Percentiles rank a stretch among this genome's conserved stretches.
phyloP scores from a whole-genome alignment of 73 alveolate genomes.

The Uronychia setigera region DNA sequence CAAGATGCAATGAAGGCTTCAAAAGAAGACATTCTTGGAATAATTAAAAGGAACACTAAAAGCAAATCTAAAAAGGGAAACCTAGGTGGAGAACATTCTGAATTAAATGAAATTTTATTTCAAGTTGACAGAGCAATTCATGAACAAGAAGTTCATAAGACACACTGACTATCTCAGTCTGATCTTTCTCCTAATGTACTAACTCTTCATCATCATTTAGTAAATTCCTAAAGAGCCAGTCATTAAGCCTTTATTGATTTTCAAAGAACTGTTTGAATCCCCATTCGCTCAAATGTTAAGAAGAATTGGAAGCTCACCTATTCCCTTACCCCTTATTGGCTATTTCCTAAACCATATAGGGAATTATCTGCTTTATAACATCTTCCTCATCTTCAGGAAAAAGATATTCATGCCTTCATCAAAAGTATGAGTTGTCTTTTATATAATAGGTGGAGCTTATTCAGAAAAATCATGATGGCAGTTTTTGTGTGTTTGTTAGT shows the following conservation, averaged over 20 bases:
- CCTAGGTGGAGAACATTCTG: no score
- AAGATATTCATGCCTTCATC: slow-evolving; percentile 12
- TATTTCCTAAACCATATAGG: slow-evolving; percentile 33
- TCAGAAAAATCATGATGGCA: slow-evolving; percentile 8
- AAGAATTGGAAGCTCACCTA: slow-evolving; percentile 9
- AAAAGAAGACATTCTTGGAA: not conserved
- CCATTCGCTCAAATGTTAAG: slow-evolving; percentile 20
- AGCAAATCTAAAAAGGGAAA: no score
- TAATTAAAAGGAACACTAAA: not conserved
- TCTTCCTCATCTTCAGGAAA: slow-evolving; percentile 8
- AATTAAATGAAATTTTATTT: no score
- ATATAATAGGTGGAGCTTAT: slow-evolving; percentile 19
- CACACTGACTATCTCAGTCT: no score
- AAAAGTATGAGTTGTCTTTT: not conserved
- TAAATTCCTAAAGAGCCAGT: no score
- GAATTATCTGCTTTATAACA: slow-evolving; percentile 19
- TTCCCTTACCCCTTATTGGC: slow-evolving; percentile 28
- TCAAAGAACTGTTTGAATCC: not conserved
- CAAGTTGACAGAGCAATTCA: not conserved
- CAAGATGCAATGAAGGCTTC: no score
- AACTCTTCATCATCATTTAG: no score
- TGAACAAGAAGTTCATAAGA: no score
- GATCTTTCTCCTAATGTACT: no score
- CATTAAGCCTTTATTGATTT: not conserved
- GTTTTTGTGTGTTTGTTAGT: slow-evolving; percentile 5